Conservation (phyloP, 2,329 filamentous ascomycete genomes). For the Falciphora oryzae region DNA sequence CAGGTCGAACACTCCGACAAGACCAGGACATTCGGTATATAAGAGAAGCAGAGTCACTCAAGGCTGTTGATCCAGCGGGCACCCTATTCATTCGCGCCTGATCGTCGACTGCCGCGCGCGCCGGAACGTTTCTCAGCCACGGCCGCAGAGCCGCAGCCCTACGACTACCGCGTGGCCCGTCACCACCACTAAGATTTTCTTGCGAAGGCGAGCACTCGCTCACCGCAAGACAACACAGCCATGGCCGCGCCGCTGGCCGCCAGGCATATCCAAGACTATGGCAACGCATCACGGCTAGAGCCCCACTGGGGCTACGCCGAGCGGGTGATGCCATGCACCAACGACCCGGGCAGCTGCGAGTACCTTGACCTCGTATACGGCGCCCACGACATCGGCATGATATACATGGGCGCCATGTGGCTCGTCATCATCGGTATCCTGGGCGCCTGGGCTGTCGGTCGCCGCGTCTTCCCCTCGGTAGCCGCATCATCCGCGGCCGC, state of each 20-base stretch:
- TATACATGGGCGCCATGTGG: constrained; percentile 47
- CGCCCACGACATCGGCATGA: constrained; percentile 42
- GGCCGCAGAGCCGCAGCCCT: constrained; percentile 1
- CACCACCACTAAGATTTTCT: too few species aligned
- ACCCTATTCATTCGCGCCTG: too few species aligned
- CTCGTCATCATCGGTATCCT: constrained; percentile 37
- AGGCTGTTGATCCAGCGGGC: too few species aligned
- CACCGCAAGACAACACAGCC: not conserved
- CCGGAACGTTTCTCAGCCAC: not conserved
- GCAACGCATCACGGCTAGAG: constrained; percentile 27
- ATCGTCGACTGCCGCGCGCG: too few species aligned
- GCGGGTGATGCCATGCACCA: constrained; percentile 38
- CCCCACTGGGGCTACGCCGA: constrained; percentile 43
- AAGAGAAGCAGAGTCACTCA: not conserved
- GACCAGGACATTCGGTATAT: not conserved
- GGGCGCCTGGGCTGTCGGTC: constrained; percentile 34
- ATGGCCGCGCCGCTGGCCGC: constrained; percentile 2
- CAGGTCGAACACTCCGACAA: too few species aligned
- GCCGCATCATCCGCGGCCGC: constrained; percentile 13
- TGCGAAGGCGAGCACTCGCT: not conserved
- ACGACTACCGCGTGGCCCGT: too few species aligned
- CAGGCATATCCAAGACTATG: constrained; percentile 38
- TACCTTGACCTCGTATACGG: constrained; percentile 47
- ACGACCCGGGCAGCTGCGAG: constrained; percentile 40
- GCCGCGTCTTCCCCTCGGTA: constrained; percentile 17